Percentiles rank a stretch among this genome's conserved stretches.
phyloP scores from a whole-genome alignment of 2,329 filamentous ascomycete species.

The Fusarium caatingaense region DNA sequence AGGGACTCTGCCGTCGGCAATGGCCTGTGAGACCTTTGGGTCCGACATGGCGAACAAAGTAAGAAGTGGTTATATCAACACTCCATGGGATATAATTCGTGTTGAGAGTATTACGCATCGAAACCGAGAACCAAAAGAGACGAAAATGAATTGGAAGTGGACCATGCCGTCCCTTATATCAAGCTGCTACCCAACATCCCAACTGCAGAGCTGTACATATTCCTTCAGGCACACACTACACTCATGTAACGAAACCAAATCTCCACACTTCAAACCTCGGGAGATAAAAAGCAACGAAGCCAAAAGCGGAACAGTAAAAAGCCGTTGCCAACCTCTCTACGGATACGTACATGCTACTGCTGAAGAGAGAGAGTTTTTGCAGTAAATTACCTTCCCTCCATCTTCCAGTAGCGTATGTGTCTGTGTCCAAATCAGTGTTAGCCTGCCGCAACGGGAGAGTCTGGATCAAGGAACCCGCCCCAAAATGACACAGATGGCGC shows the following conservation, averaged over 20 bases:
- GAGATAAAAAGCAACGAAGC: not conserved
- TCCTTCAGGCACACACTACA: not conserved
- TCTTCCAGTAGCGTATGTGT: not conserved
- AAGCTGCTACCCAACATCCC: not conserved
- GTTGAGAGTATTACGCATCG: no score
- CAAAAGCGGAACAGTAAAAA: not conserved
- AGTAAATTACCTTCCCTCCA: constrained; percentile 23
- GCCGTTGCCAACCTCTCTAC: not conserved
- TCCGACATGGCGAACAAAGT: constrained; percentile 41
- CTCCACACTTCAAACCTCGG: not conserved
- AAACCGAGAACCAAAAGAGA: not conserved
- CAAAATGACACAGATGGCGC: constrained; percentile 14
- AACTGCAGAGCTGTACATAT: not conserved
- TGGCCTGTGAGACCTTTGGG: constrained; percentile 46
- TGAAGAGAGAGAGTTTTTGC: not conserved
- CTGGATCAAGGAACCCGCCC: not conserved
- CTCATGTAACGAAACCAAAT: not conserved
- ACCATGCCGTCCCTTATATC: constrained; percentile 27
- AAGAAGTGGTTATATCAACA: not conserved
- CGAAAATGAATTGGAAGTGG: not conserved
- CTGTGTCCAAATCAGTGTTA: not conserved
- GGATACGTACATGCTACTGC: not conserved
- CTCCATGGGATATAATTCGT: constrained; percentile 5
- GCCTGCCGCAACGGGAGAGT: not conserved
- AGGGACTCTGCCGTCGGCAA: constrained; percentile 53